Evolutionary conservation across 331 rosid genomes (phyloP).

Genomic region (Acacia concinna): DNA sequence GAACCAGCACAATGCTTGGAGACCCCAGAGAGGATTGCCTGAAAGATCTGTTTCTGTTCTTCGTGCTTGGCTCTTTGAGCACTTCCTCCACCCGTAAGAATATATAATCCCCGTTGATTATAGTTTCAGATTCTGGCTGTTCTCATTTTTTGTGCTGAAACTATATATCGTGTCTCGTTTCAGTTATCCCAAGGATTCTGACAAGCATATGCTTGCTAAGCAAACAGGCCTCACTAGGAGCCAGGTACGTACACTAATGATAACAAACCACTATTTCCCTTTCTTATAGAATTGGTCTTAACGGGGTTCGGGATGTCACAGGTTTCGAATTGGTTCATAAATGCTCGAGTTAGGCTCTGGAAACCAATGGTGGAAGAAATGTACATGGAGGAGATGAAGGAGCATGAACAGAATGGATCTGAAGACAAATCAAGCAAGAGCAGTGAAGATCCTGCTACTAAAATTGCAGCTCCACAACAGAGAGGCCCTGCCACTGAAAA

Average conservation of each 20-base stretch:
- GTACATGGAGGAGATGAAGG: slow-evolving; percentile 87
- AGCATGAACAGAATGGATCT: slow-evolving; percentile 63
- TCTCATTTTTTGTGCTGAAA: neutral
- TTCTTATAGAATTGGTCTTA: neutral
- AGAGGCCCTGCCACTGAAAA: slow-evolving; percentile 45
- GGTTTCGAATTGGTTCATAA: slow-evolving; percentile 99
- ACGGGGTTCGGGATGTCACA: slow-evolving; percentile 37
- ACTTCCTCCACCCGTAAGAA: slow-evolving; percentile 96
- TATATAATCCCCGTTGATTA: neutral
- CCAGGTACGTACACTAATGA: slow-evolving; percentile 46
- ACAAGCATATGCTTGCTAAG: slow-evolving; percentile 69
- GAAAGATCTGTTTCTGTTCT: slow-evolving; percentile 95
- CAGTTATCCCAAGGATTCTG: slow-evolving; percentile 78
- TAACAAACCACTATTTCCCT: neutral
- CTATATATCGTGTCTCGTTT: neutral
- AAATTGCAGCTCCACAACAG: slow-evolving; percentile 36
- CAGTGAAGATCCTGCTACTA: slow-evolving; percentile 42
- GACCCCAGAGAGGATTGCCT: slow-evolving; percentile 97
- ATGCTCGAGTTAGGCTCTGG: slow-evolving; percentile 97
- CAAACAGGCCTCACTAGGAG: slow-evolving; percentile 78
- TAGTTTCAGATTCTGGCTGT: neutral
- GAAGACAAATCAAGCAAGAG: slow-evolving; percentile 68
- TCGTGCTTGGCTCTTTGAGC: slow-evolving; percentile 99
- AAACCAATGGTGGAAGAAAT: slow-evolving; percentile 99
- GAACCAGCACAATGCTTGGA: slow-evolving; percentile 97